Percentiles rank a stretch among this genome's conserved stretches.
Conservation (phyloP, 805 yeast genomes). For the Teunomyces atbi region DNA sequence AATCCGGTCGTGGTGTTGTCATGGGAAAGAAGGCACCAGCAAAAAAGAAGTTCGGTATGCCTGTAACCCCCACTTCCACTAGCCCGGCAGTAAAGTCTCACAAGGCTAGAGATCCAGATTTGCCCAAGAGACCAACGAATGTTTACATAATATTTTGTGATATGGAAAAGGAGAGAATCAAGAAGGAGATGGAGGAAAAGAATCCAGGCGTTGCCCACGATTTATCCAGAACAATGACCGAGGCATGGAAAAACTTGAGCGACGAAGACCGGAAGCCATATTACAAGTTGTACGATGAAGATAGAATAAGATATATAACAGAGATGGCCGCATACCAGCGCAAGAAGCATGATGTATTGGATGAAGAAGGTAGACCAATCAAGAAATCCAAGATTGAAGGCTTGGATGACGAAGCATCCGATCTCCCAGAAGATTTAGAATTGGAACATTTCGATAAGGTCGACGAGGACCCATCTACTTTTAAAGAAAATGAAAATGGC, state of each 20-base stretch:
- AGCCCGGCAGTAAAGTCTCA: conserved; percentile 20
- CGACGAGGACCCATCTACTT: conserved; percentile 2
- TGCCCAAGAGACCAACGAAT: conserved; percentile 87
- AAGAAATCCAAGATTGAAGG: conserved; percentile 9
- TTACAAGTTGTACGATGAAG: conserved; percentile 73
- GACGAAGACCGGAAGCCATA: conserved; percentile 72
- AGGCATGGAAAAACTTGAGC: conserved; percentile 76
- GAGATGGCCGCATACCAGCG: conserved; percentile 62
- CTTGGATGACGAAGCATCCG: not conserved
- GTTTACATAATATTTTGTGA: conserved; percentile 89
- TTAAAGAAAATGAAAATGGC: conserved; percentile 1
- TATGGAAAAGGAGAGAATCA: conserved; percentile 71
- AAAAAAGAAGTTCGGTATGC: conserved; percentile 20
- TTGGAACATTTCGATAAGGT: conserved; percentile 7
- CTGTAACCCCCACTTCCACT: conserved; percentile 21
- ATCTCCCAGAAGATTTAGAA: conserved; percentile 5
- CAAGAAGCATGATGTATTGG: conserved; percentile 18
- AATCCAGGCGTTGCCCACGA: conserved; percentile 55
- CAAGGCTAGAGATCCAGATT: conserved; percentile 70
- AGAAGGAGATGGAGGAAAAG: conserved; percentile 52
- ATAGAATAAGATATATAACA: conserved; percentile 66
- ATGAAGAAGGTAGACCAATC: conserved; percentile 2
- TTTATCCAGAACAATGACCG: conserved; percentile 75
- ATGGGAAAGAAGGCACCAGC: conserved; percentile 17
- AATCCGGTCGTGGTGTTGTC: conserved; percentile 13